phyloP scores from a whole-genome alignment of 2,329 filamentous ascomycete species.

The Epichloe aotearoae region DNA sequence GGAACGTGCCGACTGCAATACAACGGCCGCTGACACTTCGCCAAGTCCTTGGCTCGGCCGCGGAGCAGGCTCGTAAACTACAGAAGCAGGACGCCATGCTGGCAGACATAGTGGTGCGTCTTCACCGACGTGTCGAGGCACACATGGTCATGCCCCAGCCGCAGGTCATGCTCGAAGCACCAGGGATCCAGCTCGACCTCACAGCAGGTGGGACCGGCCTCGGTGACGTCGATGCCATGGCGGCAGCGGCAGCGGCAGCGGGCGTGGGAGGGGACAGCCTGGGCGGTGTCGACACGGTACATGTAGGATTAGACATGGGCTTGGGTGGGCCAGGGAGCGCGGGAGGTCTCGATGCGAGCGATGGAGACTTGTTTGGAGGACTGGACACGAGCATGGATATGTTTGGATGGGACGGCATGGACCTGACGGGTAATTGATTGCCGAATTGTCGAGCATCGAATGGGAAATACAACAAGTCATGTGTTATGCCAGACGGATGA shows the following conservation, averaged over 20 bases:
- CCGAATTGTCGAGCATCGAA: too few species aligned
- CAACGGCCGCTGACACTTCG: slow-evolving; percentile 43
- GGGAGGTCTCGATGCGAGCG: slow-evolving; percentile 19
- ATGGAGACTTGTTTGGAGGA: slow-evolving; percentile 25
- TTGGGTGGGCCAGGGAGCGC: slow-evolving; percentile 24
- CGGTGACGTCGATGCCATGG: slow-evolving; percentile 29
- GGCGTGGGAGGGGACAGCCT: slow-evolving; percentile 27
- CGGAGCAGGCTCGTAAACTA: slow-evolving; percentile 42
- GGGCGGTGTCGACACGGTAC: slow-evolving; percentile 22
- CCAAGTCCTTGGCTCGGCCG: slow-evolving; percentile 43
- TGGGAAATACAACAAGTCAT: too few species aligned
- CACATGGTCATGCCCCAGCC: slow-evolving; percentile 38
- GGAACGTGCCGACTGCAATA: slow-evolving; percentile 22
- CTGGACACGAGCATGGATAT: slow-evolving; percentile 30
- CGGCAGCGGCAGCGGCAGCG: slow-evolving; percentile 22
- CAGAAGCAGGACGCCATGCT: slow-evolving; percentile 42
- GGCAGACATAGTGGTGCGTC: slow-evolving; percentile 49
- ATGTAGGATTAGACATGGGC: slow-evolving; percentile 30
- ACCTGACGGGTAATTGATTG: slow-evolving; percentile 10
- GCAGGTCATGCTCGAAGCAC: slow-evolving; percentile 28
- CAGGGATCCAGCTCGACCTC: slow-evolving; percentile 27
- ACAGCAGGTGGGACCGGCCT: slow-evolving; percentile 25
- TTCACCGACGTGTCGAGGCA: slow-evolving; percentile 52
- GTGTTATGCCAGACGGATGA: too few species aligned
- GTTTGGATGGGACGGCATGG: slow-evolving; percentile 28